Percentiles rank a stretch among this genome's conserved stretches.
These are phyloP conservation scores for Vanrija sp. DNA, from an alignment of 1,284 basidiomycete genomes.

Conservation along the genomic window DNA sequence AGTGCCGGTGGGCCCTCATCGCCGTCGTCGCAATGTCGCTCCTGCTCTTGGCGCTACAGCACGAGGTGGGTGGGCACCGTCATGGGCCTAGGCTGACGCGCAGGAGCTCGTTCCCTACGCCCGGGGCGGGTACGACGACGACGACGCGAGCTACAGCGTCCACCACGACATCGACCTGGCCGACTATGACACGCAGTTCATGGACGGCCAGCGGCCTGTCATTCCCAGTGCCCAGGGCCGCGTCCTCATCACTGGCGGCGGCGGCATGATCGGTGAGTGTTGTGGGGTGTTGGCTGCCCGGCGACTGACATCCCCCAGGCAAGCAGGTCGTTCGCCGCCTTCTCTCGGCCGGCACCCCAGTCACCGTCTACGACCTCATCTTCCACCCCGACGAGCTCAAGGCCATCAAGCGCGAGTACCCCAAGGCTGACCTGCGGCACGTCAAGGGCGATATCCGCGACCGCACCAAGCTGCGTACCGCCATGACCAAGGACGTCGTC, in stretches of 20 bases:
- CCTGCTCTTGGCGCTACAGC: no score
- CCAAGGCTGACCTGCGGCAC: constrained; percentile 11
- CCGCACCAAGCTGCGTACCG: constrained; percentile 3
- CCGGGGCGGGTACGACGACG: no score
- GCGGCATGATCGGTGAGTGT: background rate
- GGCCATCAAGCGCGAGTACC: constrained; percentile 10
- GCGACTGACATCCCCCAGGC: constrained; percentile 8
- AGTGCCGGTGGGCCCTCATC: no score
- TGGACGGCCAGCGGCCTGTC: no score
- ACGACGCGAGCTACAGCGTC: no score
- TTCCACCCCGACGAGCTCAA: constrained; percentile 22
- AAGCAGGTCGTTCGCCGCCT: constrained; percentile 24
- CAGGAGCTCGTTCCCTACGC: no score
- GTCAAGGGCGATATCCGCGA: constrained; percentile 24
- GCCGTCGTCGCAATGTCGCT: no score
- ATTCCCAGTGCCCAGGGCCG: background rate
- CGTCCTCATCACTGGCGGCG: background rate
- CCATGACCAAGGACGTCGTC: constrained; percentile 18
- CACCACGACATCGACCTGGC: no score
- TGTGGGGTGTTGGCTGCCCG: no score
- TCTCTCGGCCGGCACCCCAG: constrained; percentile 10
- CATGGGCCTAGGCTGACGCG: no score
- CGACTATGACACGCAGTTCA: no score
- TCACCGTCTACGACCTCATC: constrained; percentile 23
- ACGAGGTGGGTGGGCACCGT: no score